phyloP scores from a whole-genome alignment of 208 protist genomes.

The Porcisia deanei region DNA sequence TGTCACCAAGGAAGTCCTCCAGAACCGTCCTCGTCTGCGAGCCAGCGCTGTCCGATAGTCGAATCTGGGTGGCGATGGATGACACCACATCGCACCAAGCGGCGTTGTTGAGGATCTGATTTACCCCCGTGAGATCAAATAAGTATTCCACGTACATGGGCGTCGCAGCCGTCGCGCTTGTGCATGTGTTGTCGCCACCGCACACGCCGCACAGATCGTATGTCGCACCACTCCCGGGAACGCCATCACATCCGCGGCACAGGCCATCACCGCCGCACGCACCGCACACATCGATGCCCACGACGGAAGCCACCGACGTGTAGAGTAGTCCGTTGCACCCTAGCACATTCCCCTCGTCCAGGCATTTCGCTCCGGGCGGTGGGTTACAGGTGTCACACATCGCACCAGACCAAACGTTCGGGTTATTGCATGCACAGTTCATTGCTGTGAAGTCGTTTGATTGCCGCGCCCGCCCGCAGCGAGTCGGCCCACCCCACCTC shows the following conservation, averaged over 20 bases:
- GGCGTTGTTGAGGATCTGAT: not conserved
- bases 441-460: constrained; percentile 1
- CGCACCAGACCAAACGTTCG: constrained; percentile 26
- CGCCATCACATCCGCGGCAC: constrained; percentile 59
- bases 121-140: constrained; percentile 29
- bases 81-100: constrained; percentile 14
- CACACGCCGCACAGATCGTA: constrained; percentile 63
- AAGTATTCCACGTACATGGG: constrained; percentile 41
- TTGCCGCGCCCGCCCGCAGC: constrained; percentile 8
- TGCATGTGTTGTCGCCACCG: constrained; percentile 44
- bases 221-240: constrained; percentile 32
- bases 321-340: constrained; percentile 46
- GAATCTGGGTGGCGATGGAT: constrained; percentile 2
- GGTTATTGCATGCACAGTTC: constrained; percentile 28
- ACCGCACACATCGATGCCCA: constrained; percentile 39
- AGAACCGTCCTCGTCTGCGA: constrained; percentile 19
- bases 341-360: constrained; percentile 11
- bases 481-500: not conserved
- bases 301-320: not conserved
- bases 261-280: constrained; percentile 52
- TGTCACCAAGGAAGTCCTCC: constrained; percentile 34
- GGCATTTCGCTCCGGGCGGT: constrained; percentile 36
- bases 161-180: not conserved
- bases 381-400: constrained; percentile 34
- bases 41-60: constrained; percentile 2